phyloP scores from a whole-genome alignment of 1,284 basidiomycete species.

The Heterobasidion occidentale region DNA sequence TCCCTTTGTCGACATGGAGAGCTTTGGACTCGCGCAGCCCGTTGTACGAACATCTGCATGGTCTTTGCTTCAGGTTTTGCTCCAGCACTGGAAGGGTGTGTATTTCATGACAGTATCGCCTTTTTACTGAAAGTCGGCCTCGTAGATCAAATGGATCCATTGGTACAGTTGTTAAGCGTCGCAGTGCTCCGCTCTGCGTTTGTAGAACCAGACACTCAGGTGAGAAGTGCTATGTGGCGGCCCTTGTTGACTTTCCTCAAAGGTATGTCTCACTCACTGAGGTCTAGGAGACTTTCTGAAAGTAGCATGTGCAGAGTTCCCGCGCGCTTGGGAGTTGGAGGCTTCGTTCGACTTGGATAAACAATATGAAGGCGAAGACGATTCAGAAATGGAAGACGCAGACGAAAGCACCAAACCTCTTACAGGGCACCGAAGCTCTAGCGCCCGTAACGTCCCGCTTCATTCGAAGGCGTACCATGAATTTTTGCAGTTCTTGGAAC shows the following conservation, averaged over 20 bases:
- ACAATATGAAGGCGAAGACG: conserved; percentile 20
- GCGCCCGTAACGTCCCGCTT: neutral
- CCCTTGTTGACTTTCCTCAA: conserved; percentile 66
- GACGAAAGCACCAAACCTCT: conserved; percentile 16
- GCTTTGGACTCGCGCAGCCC: conserved; percentile 58
- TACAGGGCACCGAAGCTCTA: neutral
- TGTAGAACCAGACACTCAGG: conserved; percentile 63
- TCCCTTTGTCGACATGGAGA: conserved; percentile 33
- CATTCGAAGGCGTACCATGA: conserved; percentile 51
- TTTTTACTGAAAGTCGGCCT: neutral
- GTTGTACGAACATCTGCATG: conserved; percentile 63
- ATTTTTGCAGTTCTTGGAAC: conserved; percentile 67
- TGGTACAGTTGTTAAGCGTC: conserved; percentile 42
- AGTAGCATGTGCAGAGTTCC: conserved; percentile 41
- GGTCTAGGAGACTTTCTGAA: neutral
- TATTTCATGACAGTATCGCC: neutral
- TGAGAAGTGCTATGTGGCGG: conserved; percentile 62
- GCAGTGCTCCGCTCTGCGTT: conserved; percentile 70
- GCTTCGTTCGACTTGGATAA: conserved; percentile 14
- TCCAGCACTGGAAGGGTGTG: conserved; percentile 37
- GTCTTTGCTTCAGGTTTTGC: conserved; percentile 36
- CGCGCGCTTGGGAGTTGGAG: conserved; percentile 53
- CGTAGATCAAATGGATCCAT: conserved; percentile 28
- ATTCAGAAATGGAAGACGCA: conserved; percentile 27
- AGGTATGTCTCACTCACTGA: conserved; percentile 33